Evolutionary conservation across 2,329 filamentous ascomycete genomes (phyloP).

Genomic region (Orbilia quercus): DNA sequence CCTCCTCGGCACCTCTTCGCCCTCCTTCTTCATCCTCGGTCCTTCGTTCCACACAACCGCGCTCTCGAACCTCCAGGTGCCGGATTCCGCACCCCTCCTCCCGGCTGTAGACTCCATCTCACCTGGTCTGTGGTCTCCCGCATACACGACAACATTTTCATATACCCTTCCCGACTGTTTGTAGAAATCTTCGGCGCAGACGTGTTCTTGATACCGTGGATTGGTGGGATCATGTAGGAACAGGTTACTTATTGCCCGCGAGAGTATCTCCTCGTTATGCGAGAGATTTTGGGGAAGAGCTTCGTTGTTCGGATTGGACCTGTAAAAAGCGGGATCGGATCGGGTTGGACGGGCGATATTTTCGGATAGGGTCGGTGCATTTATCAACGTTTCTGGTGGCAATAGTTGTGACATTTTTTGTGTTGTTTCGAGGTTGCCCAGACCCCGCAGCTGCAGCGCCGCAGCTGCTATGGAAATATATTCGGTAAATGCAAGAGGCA

Average conservation of each 20-base stretch:
- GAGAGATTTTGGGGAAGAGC: not conserved
- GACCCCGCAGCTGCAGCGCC: no score
- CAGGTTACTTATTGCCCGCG: not conserved
- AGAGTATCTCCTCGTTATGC: constrained; percentile 7
- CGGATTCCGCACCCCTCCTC: not conserved
- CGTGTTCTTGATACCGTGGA: constrained; percentile 38
- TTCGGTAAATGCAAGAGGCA: no score
- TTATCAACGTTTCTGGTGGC: not conserved
- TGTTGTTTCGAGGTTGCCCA: not conserved
- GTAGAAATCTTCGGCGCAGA: constrained; percentile 45
- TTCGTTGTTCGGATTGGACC: constrained; percentile 1
- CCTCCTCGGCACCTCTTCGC: not conserved
- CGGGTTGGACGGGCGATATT: not conserved
- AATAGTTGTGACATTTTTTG: constrained; percentile 18
- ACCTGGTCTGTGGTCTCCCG: not conserved
- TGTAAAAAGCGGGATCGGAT: not conserved
- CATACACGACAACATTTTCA: constrained; percentile 22
- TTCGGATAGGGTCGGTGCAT: not conserved
- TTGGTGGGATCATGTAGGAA: not conserved
- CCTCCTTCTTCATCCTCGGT: not conserved
- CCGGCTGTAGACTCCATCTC: not conserved
- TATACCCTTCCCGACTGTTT: constrained; percentile 19
- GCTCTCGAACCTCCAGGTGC: constrained; percentile 38
- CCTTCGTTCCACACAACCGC: constrained; percentile 34
- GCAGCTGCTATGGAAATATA: no score